Percentiles rank a stretch among this genome's conserved stretches.
Evolutionary conservation across 768 basidiomycete species (phyloP).

Genomic region (Mycena belliarum): DNA sequence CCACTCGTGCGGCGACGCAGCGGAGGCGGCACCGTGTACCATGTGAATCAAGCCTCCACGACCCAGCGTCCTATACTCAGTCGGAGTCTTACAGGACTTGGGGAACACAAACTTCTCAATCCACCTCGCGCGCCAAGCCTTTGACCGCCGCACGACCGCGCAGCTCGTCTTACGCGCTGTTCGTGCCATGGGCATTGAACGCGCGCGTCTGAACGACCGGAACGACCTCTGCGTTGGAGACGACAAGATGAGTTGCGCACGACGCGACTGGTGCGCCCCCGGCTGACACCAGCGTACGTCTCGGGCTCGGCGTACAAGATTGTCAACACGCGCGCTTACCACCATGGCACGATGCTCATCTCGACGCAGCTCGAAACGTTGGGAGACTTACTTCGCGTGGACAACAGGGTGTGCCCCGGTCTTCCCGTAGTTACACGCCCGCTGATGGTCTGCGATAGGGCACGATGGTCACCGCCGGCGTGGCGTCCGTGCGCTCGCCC

Average conservation of each 20-base stretch:
- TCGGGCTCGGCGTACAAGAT: slow-evolving; percentile 99
- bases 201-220: slow-evolving; percentile 81
- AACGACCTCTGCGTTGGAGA: slow-evolving; percentile 87
- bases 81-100: slow-evolving; percentile 62
- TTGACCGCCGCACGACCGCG: slow-evolving; percentile 79
- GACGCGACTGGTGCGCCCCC: background rate
- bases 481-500: slow-evolving; percentile 89
- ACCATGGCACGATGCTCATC: slow-evolving; percentile 98
- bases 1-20: slow-evolving; percentile 85
- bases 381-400: slow-evolving; percentile 66
- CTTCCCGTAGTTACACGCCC: background rate
- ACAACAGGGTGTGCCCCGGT: slow-evolving; percentile 50
- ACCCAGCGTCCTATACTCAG: background rate
- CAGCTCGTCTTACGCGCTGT: slow-evolving; percentile 79
- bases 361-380: slow-evolving; percentile 74
- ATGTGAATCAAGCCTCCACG: slow-evolving; percentile 54
- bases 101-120: slow-evolving; percentile 98
- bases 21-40: slow-evolving; percentile 95
- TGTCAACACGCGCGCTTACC: slow-evolving; percentile 86
- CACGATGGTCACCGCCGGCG: slow-evolving; percentile 80
- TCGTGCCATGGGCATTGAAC: slow-evolving; percentile 61
- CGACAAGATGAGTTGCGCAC: slow-evolving; percentile 77
- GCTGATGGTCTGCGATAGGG: slow-evolving; percentile 44
- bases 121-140: slow-evolving; percentile 77
- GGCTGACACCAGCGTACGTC: slow-evolving; percentile 55